Base-by-base conservation (phyloP, 306 rosid genomes). In the Herpetospermum pedunculosum region DNA sequence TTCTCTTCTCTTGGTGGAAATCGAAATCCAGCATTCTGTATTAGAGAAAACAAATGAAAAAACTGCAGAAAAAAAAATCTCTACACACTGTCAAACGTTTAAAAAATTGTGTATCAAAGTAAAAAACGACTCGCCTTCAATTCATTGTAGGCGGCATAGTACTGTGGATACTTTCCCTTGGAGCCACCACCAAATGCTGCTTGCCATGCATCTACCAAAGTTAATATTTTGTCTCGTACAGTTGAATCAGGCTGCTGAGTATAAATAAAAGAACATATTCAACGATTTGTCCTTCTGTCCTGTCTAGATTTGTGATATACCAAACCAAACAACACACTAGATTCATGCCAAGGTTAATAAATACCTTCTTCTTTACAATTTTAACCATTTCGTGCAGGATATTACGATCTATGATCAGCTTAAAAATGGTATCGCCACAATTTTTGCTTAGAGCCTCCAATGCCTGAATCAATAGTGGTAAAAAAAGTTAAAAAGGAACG, bases 351-450 rank as follows among this genome's bases (percentile, higher is more conserved):
- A 72, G 47, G 13, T 49, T 34, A 35, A 34, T 19, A 52, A 5
- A 4, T 77, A 94, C 99, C 99, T 88, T 91, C 85, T 94, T 94
- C 91, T 88, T 91, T 40, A 89, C 99, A 67, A 91, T 91, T 86
- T 89, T 91, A 74, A 94, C 96, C 99, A 94, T 91, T 29, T 89
- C 99, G 15, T 87, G 92, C 74, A 91, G 81, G 83, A 94, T 84
- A 73, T 91, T 94, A 73, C 93, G 90, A 80, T 91, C 97, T 70
- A 89, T 68, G 12, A 91, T 89, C 83, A 79, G 92, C 79, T 84
- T 95, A 80, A 84, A 88, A 76, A 94, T 80, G 60, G 59, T 87
- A 74, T 94, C 96, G 8, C 96, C 96, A 73, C 99, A 94, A 54
- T 94, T 94, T 83, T 94, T 89, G 87, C 91, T 89, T 64, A 94